Conservation (phyloP, 441 rosid species). For the Codiaeum variegatum region DNA sequence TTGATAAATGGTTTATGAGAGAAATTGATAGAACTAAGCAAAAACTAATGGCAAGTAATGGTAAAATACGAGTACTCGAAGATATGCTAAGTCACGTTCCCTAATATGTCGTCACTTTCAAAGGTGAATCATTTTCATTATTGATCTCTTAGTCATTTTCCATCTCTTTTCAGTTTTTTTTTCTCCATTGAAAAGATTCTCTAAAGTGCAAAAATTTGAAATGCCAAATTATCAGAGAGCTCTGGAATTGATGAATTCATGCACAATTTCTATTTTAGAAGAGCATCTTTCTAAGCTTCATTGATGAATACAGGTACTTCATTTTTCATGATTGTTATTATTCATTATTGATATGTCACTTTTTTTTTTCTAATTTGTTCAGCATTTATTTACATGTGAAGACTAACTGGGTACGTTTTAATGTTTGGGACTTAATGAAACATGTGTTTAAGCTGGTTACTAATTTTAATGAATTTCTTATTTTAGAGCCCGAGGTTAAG, state of each 20-base stretch:
- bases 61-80: conserved; percentile 76
- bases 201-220: conserved; percentile 65
- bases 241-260: conserved; percentile 67
- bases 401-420: no score
- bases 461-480: no score
- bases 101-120: conserved; percentile 56
- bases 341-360: not conserved
- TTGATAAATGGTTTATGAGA: not conserved
- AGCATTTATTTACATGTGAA: not conserved
- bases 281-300: conserved; percentile 78
- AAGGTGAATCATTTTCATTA: conserved; percentile 32
- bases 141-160: not conserved
- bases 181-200: conserved; percentile 37
- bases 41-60: conserved; percentile 73
- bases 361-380: not conserved
- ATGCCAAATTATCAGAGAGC: conserved; percentile 72
- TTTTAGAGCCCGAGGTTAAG: no score
- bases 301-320: conserved; percentile 69
- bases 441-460: no score
- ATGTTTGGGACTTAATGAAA: no score
- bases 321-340: not conserved
- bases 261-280: conserved; percentile 58
- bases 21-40: not conserved
- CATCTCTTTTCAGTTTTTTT: conserved; percentile 2
- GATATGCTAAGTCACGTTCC: conserved; percentile 67